Percentiles rank a stretch among this genome's conserved stretches.
Conservation (phyloP, 805 yeast species). For the Lachancea dasiensis region DNA sequence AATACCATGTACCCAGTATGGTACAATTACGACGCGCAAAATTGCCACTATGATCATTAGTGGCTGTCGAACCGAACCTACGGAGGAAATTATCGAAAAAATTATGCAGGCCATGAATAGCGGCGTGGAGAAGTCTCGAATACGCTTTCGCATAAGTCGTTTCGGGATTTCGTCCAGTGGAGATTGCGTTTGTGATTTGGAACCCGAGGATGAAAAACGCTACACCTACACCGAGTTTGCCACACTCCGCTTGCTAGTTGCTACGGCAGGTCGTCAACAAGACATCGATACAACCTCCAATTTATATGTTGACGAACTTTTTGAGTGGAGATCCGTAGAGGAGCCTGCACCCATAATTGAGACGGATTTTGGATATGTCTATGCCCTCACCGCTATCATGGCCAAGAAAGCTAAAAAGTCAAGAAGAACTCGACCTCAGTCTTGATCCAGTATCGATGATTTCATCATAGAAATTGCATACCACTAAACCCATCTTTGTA, state of each 20-base stretch:
- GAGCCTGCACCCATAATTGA: slow-evolving; percentile 10
- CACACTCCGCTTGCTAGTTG: slow-evolving; percentile 17
- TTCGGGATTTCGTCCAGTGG: slow-evolving; percentile 19
- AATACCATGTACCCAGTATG: slow-evolving; percentile 6
- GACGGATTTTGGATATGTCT: slow-evolving; percentile 13
- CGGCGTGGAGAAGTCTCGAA: slow-evolving; percentile 5
- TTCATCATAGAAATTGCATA: too few relatives aligned
- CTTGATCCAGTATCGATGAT: too few relatives aligned
- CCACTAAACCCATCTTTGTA: too few relatives aligned
- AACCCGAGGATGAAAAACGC: slow-evolving; percentile 11
- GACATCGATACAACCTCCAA: slow-evolving; percentile 7
- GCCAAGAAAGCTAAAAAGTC: slow-evolving; percentile 5
- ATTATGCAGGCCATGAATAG: slow-evolving; percentile 13
- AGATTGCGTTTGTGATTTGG: slow-evolving; percentile 19
- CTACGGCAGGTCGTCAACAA: slow-evolving; percentile 11
- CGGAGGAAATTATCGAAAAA: slow-evolving; percentile 7
- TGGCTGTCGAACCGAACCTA: slow-evolving; percentile 18
- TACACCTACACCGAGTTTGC: slow-evolving; percentile 10
- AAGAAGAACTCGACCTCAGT: not conserved
- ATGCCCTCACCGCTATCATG: slow-evolving; percentile 9
- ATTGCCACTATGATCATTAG: slow-evolving; percentile 14
- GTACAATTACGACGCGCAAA: slow-evolving; percentile 6
- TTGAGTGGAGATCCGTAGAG: slow-evolving; percentile 16
- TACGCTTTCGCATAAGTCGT: slow-evolving; percentile 22
- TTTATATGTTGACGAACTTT: slow-evolving; percentile 15